These are phyloP conservation scores for Plenodomus tracheiphilus DNA, from an alignment of 2,329 filamentous ascomycete genomes.

Conservation along the genomic window DNA sequence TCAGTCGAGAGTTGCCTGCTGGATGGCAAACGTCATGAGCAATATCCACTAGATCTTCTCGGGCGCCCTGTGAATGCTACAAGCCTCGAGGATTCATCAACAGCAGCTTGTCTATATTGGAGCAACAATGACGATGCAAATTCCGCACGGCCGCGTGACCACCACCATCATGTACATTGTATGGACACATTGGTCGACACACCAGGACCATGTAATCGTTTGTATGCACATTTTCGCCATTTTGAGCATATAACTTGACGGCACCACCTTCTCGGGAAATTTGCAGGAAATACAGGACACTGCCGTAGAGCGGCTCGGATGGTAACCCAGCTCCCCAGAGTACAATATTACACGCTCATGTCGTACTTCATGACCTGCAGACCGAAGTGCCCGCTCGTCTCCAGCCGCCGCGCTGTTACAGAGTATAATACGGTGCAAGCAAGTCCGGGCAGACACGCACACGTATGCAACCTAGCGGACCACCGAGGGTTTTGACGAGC, in stretches of 20 bases:
- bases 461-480: too few species aligned
- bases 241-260: slow-evolving; percentile 7
- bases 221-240: slow-evolving; percentile 7
- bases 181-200: background rate
- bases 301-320: slow-evolving; percentile 18
- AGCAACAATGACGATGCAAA: slow-evolving; percentile 2
- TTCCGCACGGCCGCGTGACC: slow-evolving; percentile 4
- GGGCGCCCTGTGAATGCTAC: too few species aligned
- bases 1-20: background rate
- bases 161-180: background rate
- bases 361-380: background rate
- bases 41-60: background rate
- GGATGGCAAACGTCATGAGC: background rate
- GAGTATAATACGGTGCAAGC: too few species aligned
- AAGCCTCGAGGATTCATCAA: slow-evolving; percentile 5
- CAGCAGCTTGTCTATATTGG: background rate
- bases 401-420: too few species aligned
- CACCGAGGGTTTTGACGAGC: too few species aligned
- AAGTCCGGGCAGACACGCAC: too few species aligned
- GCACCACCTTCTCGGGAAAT: slow-evolving; percentile 7
- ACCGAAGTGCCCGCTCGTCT: too few species aligned
- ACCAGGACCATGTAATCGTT: slow-evolving; percentile 7
- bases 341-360: slow-evolving; percentile 2
- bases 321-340: slow-evolving; percentile 22
- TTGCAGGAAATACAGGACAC: too few species aligned